Percentiles rank a stretch among this genome's conserved stretches.
These are phyloP conservation scores for Citrus cavaleriei DNA, from an alignment of 345 rosid genomes.

Conservation along the genomic window DNA sequence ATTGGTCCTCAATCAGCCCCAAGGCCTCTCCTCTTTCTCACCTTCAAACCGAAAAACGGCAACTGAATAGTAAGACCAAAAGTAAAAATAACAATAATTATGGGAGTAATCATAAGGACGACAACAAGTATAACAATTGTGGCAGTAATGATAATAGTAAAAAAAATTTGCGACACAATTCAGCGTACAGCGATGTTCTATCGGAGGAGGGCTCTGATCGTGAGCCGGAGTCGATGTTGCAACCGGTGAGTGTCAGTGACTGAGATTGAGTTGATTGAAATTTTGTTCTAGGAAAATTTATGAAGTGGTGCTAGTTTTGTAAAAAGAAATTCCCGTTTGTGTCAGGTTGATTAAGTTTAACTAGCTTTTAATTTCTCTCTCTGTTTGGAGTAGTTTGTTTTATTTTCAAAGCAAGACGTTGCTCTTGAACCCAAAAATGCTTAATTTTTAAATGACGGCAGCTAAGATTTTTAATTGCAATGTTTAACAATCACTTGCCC, in stretches of 20 bases:
- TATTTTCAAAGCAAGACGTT: neutral
- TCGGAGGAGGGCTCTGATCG: slow-evolving; percentile 43
- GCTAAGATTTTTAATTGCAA: no score
- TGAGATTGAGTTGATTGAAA: neutral
- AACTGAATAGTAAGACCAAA: neutral
- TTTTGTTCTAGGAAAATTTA: neutral
- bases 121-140: neutral
- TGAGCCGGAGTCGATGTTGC: slow-evolving; percentile 23
- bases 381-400: neutral
- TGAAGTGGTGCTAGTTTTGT: neutral
- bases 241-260: slow-evolving; percentile 25
- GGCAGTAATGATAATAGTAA: neutral
- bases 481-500: neutral
- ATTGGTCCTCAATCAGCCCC: slow-evolving; percentile 25
- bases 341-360: neutral
- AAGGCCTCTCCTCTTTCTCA: slow-evolving; percentile 15
- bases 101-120: neutral
- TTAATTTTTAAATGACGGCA: no score
- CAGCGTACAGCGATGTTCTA: slow-evolving; percentile 23
- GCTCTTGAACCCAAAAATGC: neutral
- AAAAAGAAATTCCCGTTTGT: neutral
- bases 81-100: neutral
- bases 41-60: slow-evolving; percentile 15
- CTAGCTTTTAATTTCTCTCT: neutral
- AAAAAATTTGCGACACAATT: slow-evolving; percentile 9